phyloP scores from a whole-genome alignment of 2,329 filamentous ascomycete genomes.

The Colletotrichum orbiculare region DNA sequence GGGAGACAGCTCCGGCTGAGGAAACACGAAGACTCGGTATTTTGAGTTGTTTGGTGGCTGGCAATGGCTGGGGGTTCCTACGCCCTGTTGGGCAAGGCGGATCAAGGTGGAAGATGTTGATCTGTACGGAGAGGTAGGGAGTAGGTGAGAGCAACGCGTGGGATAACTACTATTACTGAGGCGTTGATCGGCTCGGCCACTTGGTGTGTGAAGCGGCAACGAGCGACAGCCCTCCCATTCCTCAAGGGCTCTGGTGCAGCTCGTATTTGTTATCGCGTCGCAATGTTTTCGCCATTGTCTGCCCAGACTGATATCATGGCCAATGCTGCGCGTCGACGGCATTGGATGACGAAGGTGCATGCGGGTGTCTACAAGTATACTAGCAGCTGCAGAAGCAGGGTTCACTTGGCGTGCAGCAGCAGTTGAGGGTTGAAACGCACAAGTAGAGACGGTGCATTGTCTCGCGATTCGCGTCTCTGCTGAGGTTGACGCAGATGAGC shows the following conservation, averaged over 20 bases:
- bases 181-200: no score
- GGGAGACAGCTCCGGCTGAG: neutral
- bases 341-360: constrained; percentile 1
- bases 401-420: neutral
- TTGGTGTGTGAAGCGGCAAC: no score
- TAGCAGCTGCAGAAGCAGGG: neutral
- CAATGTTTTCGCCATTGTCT: neutral
- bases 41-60: neutral
- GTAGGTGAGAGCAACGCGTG: no score
- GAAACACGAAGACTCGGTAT: neutral
- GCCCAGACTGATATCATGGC: constrained; percentile 6
- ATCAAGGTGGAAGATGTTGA: no score
- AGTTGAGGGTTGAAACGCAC: no score
- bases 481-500: no score
- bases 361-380: neutral
- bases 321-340: constrained; percentile 14
- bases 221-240: neutral
- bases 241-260: constrained; percentile 16
- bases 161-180: no score
- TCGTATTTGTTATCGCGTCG: constrained; percentile 23
- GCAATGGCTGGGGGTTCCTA: no score
- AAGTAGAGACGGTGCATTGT: no score
- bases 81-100: no score
- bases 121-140: no score
- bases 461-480: no score